Evolutionary conservation across 768 basidiomycete genomes (phyloP), one percentile per base, ranked within the genome.

Genomic region (Albatrellus ellisii): DNA sequence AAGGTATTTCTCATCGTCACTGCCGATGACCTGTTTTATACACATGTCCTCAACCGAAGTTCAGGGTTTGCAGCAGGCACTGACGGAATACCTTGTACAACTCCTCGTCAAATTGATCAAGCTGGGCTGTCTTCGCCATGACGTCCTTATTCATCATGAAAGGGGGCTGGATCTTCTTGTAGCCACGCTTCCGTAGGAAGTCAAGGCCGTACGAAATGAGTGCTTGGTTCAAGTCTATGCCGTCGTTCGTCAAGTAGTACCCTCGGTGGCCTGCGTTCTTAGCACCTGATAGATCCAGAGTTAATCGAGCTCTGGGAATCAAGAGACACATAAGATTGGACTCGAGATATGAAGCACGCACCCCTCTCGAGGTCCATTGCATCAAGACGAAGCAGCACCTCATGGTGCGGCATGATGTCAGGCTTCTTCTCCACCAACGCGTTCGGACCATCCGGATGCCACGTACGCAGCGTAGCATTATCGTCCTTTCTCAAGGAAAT

Each of bases 111-210:
- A 98, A 99, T 61, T 98, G 90, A 51, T 90, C 87, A 17, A 99
- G 76, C 57, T 99, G 95, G 2, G 95, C 95, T 0, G 95, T 98
- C 67, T 95, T 94, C 44, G 75, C 77, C 95, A 99, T 99, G 54
- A 85, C 72, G 18, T 92, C 87, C 61, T 90, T 92, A 69, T 89
- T 90, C 83, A 99, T 97, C 70, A 99, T 81, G 68, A 95, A 99
- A 0, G 95, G 95, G 3, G 92, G 87, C 59, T 92, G 89, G 38
- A 98, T 75, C 64, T 94, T 97, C 66, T 79, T 94, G 73, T 86
- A 97, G 1, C 74, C 78, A 22, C 69, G 71, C 41, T 70, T 72
- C 26, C 89, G 73, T 41, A 99, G 68, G 61, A 92, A 99, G 57
- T 98, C 86, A 50, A 99, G 78, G 4, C 89, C 91, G 54, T 98